Evolutionary conservation across 1,284 basidiomycete species (phyloP), one percentile per base, ranked within the genome.

Genomic region (Cutaneotrichosporon cyanovorans): DNA sequence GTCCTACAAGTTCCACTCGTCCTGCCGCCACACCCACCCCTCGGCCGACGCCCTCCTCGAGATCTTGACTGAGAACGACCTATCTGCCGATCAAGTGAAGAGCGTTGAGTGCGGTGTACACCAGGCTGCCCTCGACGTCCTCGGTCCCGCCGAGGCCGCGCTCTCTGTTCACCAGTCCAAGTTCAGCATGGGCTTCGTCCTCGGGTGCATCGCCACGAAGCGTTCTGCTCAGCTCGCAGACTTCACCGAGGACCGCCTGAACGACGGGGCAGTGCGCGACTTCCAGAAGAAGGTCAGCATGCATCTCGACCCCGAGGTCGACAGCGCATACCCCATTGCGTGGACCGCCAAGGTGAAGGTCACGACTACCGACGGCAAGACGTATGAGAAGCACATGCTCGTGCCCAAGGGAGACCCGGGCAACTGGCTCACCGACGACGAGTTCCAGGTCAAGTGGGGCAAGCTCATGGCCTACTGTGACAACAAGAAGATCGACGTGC

Each of bases 221-320:
- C 43, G 43, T 7, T 18, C 15, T 8, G 43, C 43, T 4, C 43
- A 45, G 43, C 43, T 45, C n/a, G 43, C 43, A 3, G 43, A 45
- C 43, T 45, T 45, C 10, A 34, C 37, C 20, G 43, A 45, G 15
- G 43, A 36, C 12, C 28, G 43, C 0, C 37, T 45, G 15, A 6
- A 16, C 15, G 43, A 45, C 30, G 37, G 12, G 2, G 43, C 37
- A 8, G 43, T 45, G 31, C 43, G 43, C 37, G 43, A 12, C 8
- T 45, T 45, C 43, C 43, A 45, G 43, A 45, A 45, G 20, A 45
- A 45, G 37, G 43, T 45, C n/a, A 36, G 39, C 37, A 45, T 45
- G 43, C 20, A 45, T 21, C 43, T 45, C 30, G 43, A 38, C 30
- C 14, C 15, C 9, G 21, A 16, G n/a, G 43, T 45, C 37, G 37